Percentiles rank a stretch among this genome's conserved stretches.
Evolutionary conservation across 805 yeast species (phyloP).

Genomic region (Wickerhamiella sorbophila): DNA sequence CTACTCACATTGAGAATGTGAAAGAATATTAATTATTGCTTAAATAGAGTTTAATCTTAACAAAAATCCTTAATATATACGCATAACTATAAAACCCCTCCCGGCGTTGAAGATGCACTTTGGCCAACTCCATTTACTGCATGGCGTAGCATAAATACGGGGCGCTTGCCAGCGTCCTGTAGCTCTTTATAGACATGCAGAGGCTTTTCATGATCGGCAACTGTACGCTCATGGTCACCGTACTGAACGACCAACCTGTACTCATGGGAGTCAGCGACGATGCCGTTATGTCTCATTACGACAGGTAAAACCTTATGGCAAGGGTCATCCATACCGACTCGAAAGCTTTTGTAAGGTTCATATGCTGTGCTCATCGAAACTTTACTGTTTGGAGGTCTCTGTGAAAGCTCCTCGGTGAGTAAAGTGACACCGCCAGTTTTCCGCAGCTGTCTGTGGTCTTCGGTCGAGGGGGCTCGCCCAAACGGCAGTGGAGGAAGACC

Average conservation of each 20-base stretch:
- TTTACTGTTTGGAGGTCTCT: not conserved
- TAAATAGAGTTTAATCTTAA: no score
- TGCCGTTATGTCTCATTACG: constrained; percentile 73
- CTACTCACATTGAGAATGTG: no score
- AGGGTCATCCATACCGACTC: constrained; percentile 84
- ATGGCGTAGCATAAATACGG: constrained; percentile 84
- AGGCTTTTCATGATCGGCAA: constrained; percentile 78
- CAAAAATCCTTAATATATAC: no score
- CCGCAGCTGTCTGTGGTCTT: not conserved
- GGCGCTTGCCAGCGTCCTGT: constrained; percentile 72
- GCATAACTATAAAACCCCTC: constrained; percentile 1
- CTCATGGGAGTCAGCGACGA: constrained; percentile 72
- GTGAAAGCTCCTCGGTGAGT: not conserved
- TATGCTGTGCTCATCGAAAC: constrained; percentile 5
- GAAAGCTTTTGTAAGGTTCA: constrained; percentile 69
- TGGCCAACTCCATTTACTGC: constrained; percentile 27
- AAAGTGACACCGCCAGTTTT: not conserved
- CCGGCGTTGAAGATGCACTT: not conserved
- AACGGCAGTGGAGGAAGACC: not conserved
- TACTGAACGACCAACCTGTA: constrained; percentile 81
- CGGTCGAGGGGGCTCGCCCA: not conserved
- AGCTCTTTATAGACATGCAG: constrained; percentile 72
- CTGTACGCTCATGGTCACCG: constrained; percentile 76
- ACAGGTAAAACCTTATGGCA: constrained; percentile 77
- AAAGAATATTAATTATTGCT: no score